Base-by-base conservation (phyloP, 495 filamentous ascomycete species). In the Lasiosphaeria ovina region DNA sequence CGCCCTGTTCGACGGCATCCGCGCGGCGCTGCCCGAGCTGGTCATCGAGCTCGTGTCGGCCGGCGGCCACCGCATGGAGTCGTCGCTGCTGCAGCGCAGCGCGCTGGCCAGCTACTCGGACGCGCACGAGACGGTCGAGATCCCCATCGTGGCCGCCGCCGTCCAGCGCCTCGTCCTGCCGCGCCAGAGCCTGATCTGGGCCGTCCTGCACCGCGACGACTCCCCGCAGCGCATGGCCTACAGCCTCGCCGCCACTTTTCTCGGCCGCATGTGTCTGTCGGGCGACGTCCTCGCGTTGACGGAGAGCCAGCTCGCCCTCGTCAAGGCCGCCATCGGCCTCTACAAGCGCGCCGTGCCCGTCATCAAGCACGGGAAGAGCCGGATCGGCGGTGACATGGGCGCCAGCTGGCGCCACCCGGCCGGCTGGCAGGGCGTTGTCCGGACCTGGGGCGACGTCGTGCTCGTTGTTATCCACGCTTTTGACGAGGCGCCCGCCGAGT, bases 221-320 rank as follows among this genome's bases (percentile, higher is more conserved):
- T 40, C 54, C 11, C 31, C 31, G 12, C 54, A 56, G n/a, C 35
- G 54, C 11, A 56, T 56, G 54, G 31, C 40, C 54, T 56, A 56
- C 54, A 56, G 34, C 31, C 54, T 56, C 3, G 54, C 54, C 16
- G 54, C 54, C 14, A 45, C 54, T 17, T 56, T 56, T 17, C 17
- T 56, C 35, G 54, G 54, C 36, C 54, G 54, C 4, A 56, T 56
- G 54, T 56, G 54, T 42, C 54, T 56, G 17, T 56, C 54, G 16
- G 54, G 54, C 16, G 54, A 56, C 31, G 44, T 56, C 35, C 54
- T 56, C 11, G 54, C 24, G 14, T 56, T 4, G 35, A 45, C 31
- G 54, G 32, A 8, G 10, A 32, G n/a, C 44, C 54, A 45, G 44
- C 35, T 56, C 35, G 12, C 35, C 54, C 10, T 14, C 3, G 54